Evolutionary conservation across 495 filamentous ascomycete species (phyloP), one percentile per base, ranked within the genome.

Genomic region (Thermothielavioides terrestris): DNA sequence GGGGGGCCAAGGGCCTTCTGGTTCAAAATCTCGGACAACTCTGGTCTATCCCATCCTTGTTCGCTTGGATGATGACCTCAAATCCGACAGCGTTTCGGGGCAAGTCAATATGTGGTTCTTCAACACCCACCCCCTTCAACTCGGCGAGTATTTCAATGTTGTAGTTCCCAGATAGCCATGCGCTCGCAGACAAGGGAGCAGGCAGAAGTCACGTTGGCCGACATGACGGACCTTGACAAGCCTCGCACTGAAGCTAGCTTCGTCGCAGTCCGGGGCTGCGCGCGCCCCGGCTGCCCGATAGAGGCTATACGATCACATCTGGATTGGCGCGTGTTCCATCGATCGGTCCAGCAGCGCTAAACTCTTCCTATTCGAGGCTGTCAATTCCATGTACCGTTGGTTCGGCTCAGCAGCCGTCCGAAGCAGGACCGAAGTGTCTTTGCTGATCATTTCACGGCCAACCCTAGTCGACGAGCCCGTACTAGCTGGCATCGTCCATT

Each of bases 271-370:
- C 26, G 53, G n/a, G 40, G 51, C 15, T n/a, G 63, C 65, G 18
- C 70, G 69, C 46, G 40, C 52, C 2, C 61, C 60, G 6, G 69
- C 69, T 0, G 48, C 25, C 1, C 21, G 20, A 0, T 53, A 69
- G 18, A 38, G 38, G n/a, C n/a, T n/a, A 0, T 53, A 61, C 20
- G 11, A 59, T n/a, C 71, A 67, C 63, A 63, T 62, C 8, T 74
- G 71, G 71, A 57, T 73, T 18, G 70, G 73, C 37, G 72, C 70
- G 1, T 74, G 70, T 42, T 74, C 70, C 45, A 74, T 73, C 56
- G 64, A 75, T 44, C 72, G 74, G 17, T 60, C 54, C 7, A 67
- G 64, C 50, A 75, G 71, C 37, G 67, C 67, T 12, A 69, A 75
- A 48, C 57, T 72, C 3, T 62, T 56, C 36, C 57, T 72, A 3